Conservation (phyloP, 441 rosid genomes). For the Codiaeum variegatum region DNA sequence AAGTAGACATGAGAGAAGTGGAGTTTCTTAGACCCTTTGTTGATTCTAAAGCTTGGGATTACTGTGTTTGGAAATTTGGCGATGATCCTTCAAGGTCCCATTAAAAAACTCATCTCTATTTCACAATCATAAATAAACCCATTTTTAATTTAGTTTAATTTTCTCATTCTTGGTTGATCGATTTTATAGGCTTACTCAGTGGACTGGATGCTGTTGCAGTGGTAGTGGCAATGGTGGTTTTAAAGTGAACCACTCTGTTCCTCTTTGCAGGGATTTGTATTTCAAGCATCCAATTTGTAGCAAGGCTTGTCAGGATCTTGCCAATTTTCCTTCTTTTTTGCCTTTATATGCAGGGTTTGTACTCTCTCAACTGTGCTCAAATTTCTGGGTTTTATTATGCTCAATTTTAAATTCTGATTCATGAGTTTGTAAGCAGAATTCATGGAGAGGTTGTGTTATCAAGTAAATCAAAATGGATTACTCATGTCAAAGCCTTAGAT, state of each 20-base stretch:
- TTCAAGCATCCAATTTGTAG: conserved; percentile 43
- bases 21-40: conserved; percentile 75
- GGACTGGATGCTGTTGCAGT: conserved; percentile 78
- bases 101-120: too few species aligned
- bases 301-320: conserved; percentile 66
- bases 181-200: conserved; percentile 60
- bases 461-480: conserved; percentile 54
- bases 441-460: conserved; percentile 77
- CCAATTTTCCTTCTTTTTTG: conserved; percentile 48
- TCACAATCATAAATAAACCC: too few species aligned
- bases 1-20: conserved; percentile 38
- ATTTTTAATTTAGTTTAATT: background rate
- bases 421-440: conserved; percentile 38
- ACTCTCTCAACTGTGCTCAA: background rate
- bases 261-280: conserved; percentile 56
- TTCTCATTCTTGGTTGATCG: background rate
- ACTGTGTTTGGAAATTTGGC: conserved; percentile 73
- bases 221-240: conserved; percentile 23
- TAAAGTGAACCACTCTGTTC: conserved; percentile 19
- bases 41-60: conserved; percentile 62
- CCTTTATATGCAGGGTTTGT: conserved; percentile 74
- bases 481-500: conserved; percentile 24
- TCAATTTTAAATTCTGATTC: conserved; percentile 2
- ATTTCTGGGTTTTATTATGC: background rate
- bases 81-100: conserved; percentile 66